A percentile compares a stretch with the other conserved stretches of the same genome.
Evolutionary conservation across 2,329 filamentous ascomycete species (phyloP).

Genomic region (Corinectria fuckeliana): DNA sequence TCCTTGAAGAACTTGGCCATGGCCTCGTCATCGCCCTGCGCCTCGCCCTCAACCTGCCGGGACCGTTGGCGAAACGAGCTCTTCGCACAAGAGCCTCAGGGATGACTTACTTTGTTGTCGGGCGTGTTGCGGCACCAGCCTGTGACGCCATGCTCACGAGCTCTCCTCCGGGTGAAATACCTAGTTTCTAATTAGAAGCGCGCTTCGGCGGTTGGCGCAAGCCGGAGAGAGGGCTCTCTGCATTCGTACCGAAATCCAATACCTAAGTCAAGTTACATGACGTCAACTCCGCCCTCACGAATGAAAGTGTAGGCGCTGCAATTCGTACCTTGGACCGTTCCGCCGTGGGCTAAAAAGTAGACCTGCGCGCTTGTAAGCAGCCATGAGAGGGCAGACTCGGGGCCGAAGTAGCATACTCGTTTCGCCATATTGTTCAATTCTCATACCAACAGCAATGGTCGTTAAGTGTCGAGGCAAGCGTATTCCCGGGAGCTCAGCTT

Average conservation of each 20-base stretch:
- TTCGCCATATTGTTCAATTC: conserved; percentile 39
- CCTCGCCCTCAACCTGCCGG: conserved; percentile 84
- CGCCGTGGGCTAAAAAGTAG: conserved; percentile 70
- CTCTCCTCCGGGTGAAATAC: conserved; percentile 62
- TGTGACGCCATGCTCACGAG: conserved; percentile 57
- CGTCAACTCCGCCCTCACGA: conserved; percentile 33
- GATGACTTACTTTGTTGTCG: conserved; percentile 58
- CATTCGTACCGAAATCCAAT: conserved; percentile 66
- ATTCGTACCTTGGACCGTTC: conserved; percentile 69
- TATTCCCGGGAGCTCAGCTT: background rate
- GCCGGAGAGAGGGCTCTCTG: background rate
- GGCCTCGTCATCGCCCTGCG: conserved; percentile 73
- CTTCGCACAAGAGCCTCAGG: background rate
- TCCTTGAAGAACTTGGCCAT: conserved; percentile 76
- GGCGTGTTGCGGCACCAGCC: conserved; percentile 68
- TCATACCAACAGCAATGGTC: background rate
- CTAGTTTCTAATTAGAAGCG: conserved; percentile 40
- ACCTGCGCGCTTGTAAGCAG: conserved; percentile 49
- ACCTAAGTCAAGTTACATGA: conserved; percentile 54
- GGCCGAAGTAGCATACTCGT: conserved; percentile 39
- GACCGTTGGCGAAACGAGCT: background rate
- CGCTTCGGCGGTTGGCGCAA: background rate
- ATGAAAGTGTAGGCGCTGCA: background rate
- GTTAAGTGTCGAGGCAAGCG: background rate
- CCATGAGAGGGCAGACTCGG: background rate